phyloP scores from a whole-genome alignment of 2,329 filamentous ascomycete species.

The Incumbomyces delicatus region DNA sequence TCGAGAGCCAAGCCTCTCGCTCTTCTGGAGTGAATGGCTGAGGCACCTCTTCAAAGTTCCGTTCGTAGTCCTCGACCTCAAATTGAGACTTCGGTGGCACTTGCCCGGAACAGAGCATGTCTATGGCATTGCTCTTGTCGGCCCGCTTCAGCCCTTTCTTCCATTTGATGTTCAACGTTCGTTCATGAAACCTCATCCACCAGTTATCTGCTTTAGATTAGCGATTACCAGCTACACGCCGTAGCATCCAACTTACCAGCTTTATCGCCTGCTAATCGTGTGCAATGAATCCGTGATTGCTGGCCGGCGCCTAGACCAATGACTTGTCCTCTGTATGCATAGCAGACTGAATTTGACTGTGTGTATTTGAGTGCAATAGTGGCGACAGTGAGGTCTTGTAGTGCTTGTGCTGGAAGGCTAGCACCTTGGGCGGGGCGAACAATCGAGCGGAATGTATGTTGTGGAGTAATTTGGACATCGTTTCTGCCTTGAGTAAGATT shows the following conservation, averaged over 20 bases:
- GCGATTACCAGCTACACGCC: background rate
- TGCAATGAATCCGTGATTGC: slow-evolving; percentile 97
- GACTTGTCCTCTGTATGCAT: slow-evolving; percentile 86
- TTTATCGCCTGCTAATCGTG: slow-evolving; percentile 92
- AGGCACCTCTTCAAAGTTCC: slow-evolving; percentile 82
- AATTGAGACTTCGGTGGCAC: slow-evolving; percentile 65
- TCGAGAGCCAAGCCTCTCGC: slow-evolving; percentile 72
- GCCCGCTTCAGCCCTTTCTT: slow-evolving; percentile 95
- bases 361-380: slow-evolving; percentile 98
- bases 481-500: slow-evolving; percentile 86
- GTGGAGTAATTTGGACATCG: slow-evolving; percentile 73
- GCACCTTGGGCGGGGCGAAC: slow-evolving; percentile 73
- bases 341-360: slow-evolving; percentile 98
- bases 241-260: slow-evolving; percentile 26
- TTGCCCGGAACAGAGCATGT: slow-evolving; percentile 83
- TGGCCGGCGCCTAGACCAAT: slow-evolving; percentile 92
- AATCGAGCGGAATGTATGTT: slow-evolving; percentile 70
- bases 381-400: slow-evolving; percentile 84
- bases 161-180: slow-evolving; percentile 81
- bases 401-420: slow-evolving; percentile 65
- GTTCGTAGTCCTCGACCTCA: slow-evolving; percentile 79
- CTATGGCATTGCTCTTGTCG: slow-evolving; percentile 97
- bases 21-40: slow-evolving; percentile 72
- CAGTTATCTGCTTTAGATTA: slow-evolving; percentile 63
- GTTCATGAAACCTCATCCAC: slow-evolving; percentile 97